These are phyloP conservation scores for Colletotrichum abscissum DNA, from an alignment of 2,329 filamentous ascomycete genomes.

Conservation along the genomic window DNA sequence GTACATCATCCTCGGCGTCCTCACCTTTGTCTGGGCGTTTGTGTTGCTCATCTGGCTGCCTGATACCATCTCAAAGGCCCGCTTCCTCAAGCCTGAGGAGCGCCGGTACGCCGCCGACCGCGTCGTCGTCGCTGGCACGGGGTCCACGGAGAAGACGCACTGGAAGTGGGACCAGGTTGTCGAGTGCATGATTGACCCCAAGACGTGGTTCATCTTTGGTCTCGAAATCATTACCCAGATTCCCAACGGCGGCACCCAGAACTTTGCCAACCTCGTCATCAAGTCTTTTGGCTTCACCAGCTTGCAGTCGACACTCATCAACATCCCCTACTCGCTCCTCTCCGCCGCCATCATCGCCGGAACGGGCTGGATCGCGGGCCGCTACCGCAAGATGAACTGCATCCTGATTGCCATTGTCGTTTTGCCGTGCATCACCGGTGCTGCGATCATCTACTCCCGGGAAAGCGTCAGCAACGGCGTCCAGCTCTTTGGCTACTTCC, in stretches of 20 bases:
- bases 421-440: conserved; percentile 62
- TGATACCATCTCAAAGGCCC: conserved; percentile 64
- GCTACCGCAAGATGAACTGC: conserved; percentile 62
- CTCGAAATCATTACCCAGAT: conserved; percentile 67
- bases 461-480: conserved; percentile 51
- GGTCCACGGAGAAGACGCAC: conserved; percentile 57
- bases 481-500: conserved; percentile 68
- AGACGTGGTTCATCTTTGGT: conserved; percentile 69
- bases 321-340: conserved; percentile 68
- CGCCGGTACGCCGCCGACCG: conserved; percentile 58
- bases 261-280: conserved; percentile 68
- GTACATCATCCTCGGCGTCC: conserved; percentile 64
- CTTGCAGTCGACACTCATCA: conserved; percentile 66
- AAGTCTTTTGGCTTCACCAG: conserved; percentile 66
- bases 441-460: conserved; percentile 63
- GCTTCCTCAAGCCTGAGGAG: conserved; percentile 67
- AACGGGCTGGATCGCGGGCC: conserved; percentile 62
- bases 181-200: conserved; percentile 67
- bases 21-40: conserved; percentile 63
- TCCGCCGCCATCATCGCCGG: conserved; percentile 59
- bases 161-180: conserved; percentile 63
- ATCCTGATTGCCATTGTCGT: conserved; percentile 62
- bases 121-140: conserved; percentile 62
- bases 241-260: conserved; percentile 71
- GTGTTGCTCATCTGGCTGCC: conserved; percentile 61